phyloP scores from a whole-genome alignment of 2,329 filamentous ascomycete species.

The Penicillium sp. region DNA sequence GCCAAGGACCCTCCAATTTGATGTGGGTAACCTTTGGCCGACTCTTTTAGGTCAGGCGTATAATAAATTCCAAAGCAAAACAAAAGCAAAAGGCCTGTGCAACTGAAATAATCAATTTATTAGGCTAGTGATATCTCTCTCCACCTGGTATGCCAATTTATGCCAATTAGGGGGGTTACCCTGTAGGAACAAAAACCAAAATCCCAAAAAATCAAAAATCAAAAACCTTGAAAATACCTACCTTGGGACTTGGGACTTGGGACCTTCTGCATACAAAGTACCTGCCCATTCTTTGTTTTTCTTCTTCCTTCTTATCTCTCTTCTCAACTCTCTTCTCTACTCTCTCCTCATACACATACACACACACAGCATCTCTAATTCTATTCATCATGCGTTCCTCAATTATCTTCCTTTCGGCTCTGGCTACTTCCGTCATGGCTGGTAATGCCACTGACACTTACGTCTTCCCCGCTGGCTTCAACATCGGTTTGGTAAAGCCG shows the following conservation, averaged over 20 bases:
- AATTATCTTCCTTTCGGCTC: slow-evolving; percentile 46
- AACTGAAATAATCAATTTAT: background rate
- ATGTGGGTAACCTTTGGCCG: background rate
- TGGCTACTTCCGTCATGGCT: slow-evolving; percentile 45
- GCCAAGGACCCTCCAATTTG: slow-evolving; percentile 4
- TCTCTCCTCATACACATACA: background rate
- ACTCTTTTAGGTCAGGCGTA: background rate
- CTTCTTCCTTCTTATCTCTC: background rate
- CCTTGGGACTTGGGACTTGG: background rate
- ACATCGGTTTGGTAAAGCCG: slow-evolving; percentile 40
- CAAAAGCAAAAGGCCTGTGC: background rate
- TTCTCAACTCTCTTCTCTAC: background rate
- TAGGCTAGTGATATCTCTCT: background rate
- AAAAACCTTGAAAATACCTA: background rate
- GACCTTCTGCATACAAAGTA: background rate
- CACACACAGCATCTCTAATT: slow-evolving; percentile 2
- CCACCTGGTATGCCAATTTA: slow-evolving; percentile 8
- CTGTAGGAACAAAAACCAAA: background rate
- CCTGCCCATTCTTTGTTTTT: slow-evolving; percentile 7
- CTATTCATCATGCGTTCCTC: slow-evolving; percentile 48
- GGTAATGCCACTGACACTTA: slow-evolving; percentile 43
- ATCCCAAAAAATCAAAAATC: background rate
- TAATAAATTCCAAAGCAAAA: background rate
- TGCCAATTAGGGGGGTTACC: slow-evolving; percentile 6
- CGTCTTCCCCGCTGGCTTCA: slow-evolving; percentile 43